Evolutionary conservation across 192 early-diverging fungal species (phyloP).

Genomic region (Backusella westeae): DNA sequence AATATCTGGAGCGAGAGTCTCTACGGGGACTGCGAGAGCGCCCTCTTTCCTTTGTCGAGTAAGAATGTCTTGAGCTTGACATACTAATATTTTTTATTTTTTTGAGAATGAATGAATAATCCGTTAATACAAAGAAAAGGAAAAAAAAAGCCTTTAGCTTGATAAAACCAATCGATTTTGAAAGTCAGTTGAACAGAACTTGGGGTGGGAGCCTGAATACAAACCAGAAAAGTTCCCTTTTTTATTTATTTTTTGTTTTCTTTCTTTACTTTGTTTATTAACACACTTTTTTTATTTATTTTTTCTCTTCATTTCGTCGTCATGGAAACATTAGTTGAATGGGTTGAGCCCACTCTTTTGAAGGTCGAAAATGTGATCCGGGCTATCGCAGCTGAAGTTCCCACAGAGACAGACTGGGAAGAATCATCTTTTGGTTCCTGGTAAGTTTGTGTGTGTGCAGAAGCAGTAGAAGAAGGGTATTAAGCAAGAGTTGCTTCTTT

Average conservation of each 20-base stretch:
- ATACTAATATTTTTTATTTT: neutral
- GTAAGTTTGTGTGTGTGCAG: slow-evolving; percentile 29
- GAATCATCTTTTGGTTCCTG: slow-evolving; percentile 47
- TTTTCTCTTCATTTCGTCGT: neutral
- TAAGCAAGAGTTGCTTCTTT: neutral
- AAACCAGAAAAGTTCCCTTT: neutral
- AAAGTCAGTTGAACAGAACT: neutral
- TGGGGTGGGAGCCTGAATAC: neutral
- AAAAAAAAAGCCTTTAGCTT: neutral
- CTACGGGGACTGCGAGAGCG: neutral
- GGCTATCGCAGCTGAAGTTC: slow-evolving; percentile 30
- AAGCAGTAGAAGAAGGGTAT: neutral
- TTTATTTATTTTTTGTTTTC: neutral
- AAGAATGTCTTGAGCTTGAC: neutral
- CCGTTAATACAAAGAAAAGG: neutral
- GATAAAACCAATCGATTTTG: neutral
- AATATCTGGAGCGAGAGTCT: neutral
- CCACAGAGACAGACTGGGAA: slow-evolving; percentile 48
- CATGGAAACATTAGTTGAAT: neutral
- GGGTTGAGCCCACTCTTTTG: neutral
- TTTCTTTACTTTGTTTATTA: neutral
- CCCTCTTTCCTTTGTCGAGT: slow-evolving; percentile 10
- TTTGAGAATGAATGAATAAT: neutral
- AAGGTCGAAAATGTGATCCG: neutral
- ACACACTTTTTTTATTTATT: neutral